Evolutionary conservation across 1,284 basidiomycete genomes (phyloP).

Genomic region (Phenoliferia sp.): DNA sequence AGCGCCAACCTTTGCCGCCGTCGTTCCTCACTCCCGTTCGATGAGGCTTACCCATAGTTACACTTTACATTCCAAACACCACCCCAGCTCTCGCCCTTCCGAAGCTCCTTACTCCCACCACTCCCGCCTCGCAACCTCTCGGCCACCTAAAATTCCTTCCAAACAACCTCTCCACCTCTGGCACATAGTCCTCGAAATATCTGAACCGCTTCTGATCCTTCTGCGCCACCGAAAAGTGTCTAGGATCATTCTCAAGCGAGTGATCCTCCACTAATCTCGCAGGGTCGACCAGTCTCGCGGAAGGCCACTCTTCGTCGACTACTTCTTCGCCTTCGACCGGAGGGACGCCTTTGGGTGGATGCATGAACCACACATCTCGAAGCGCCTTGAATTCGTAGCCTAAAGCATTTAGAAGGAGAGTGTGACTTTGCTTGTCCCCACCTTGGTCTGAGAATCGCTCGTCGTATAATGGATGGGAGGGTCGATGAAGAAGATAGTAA

Average conservation of each 20-base stretch:
- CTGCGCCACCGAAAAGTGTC: constrained; percentile 19
- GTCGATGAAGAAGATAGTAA: constrained; percentile 20
- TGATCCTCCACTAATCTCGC: background rate
- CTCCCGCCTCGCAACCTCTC: constrained; percentile 6
- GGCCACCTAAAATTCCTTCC: constrained; percentile 15
- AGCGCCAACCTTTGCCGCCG: no score
- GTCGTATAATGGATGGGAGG: constrained; percentile 23
- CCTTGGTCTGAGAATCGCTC: constrained; percentile 28
- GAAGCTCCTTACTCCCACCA: background rate
- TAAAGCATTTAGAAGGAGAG: constrained; percentile 18
- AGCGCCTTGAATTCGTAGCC: constrained; percentile 17
- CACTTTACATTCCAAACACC: constrained; percentile 14
- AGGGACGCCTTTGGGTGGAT: constrained; percentile 4
- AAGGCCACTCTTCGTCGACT: constrained; percentile 17
- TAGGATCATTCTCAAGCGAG: background rate
- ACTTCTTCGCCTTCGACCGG: no score
- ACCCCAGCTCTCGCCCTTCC: constrained; percentile 5
- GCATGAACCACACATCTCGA: constrained; percentile 13
- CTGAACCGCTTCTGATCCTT: constrained; percentile 14
- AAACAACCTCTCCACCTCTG: constrained; percentile 11
- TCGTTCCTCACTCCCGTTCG: no score
- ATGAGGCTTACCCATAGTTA: no score
- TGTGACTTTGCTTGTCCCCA: constrained; percentile 24
- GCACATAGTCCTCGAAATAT: constrained; percentile 23
- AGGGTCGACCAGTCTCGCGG: constrained; percentile 5